A percentile compares a stretch with the other conserved stretches of the same genome.
phyloP scores from a whole-genome alignment of 2,329 filamentous ascomycete genomes.

The Septoria petroselini region DNA sequence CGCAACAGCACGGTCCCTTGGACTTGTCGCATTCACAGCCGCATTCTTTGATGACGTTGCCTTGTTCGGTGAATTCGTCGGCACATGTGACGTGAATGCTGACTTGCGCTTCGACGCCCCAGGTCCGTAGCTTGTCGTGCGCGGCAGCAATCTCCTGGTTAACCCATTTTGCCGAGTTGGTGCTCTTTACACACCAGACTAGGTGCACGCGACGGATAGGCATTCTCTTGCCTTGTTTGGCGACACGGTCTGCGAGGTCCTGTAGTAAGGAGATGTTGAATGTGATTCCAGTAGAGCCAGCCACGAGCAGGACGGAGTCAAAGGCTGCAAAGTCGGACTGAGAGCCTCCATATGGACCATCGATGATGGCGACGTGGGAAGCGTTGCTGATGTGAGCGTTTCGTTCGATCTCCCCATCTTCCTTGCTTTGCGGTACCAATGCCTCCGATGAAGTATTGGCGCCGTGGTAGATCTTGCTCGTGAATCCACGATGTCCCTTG shows the following conservation, averaged over 20 bases:
- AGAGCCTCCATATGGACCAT: constrained; percentile 30
- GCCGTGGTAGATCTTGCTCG: constrained; percentile 27
- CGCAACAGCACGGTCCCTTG: constrained; percentile 29
- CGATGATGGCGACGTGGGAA: constrained; percentile 26
- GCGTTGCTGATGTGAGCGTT: constrained; percentile 17
- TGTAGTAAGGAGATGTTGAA: constrained; percentile 31
- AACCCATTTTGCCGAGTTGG: constrained; percentile 25
- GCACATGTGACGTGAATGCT: constrained; percentile 31
- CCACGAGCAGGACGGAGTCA: constrained; percentile 30
- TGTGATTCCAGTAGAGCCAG: constrained; percentile 33
- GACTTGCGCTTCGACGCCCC: constrained; percentile 26
- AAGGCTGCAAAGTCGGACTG: constrained; percentile 31
- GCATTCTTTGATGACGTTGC: constrained; percentile 22
- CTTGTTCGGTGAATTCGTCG: constrained; percentile 26
- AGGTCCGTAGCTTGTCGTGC: constrained; percentile 19
- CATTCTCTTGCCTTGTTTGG: constrained; percentile 18
- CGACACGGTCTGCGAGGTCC: constrained; percentile 29
- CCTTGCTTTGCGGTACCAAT: constrained; percentile 20
- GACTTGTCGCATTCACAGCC: constrained; percentile 30
- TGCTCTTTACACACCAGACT: constrained; percentile 32
- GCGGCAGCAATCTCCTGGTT: constrained; percentile 25
- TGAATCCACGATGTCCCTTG: constrained; percentile 33
- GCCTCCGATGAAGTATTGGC: constrained; percentile 26
- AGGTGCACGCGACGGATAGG: constrained; percentile 28
- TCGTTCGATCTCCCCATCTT: constrained; percentile 14